phyloP scores from a whole-genome alignment of 2,329 filamentous ascomycete genomes.

The Talaromyces pinophilus region DNA sequence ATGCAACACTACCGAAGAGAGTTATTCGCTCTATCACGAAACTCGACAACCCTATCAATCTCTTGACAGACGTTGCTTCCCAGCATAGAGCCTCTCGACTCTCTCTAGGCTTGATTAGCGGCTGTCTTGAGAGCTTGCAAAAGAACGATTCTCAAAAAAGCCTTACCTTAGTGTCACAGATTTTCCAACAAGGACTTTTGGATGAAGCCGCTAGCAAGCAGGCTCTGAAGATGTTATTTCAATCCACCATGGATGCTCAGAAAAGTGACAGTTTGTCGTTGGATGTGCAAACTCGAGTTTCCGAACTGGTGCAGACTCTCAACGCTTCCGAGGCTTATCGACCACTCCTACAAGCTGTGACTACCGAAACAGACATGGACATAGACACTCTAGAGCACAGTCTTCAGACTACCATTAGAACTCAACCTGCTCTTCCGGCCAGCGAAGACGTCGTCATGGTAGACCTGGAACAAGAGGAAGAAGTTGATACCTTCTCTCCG shows the following conservation, averaged over 20 bases:
- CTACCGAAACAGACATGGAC: slow-evolving; percentile 69
- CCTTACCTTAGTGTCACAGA: slow-evolving; percentile 49
- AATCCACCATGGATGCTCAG: slow-evolving; percentile 50
- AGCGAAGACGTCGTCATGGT: slow-evolving; percentile 56
- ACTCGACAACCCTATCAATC: slow-evolving; percentile 35
- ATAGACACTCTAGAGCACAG: slow-evolving; percentile 74
- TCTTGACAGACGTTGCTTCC: slow-evolving; percentile 37
- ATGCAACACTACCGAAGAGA: slow-evolving; percentile 67
- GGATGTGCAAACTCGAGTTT: slow-evolving; percentile 63
- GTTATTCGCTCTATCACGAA: slow-evolving; percentile 60
- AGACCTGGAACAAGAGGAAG: slow-evolving; percentile 36
- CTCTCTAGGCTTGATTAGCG: slow-evolving; percentile 40
- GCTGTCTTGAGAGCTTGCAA: slow-evolving; percentile 37
- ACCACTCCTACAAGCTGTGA: slow-evolving; percentile 65
- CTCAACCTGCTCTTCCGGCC: slow-evolving; percentile 53
- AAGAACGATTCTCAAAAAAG: slow-evolving; percentile 39
- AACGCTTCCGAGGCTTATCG: slow-evolving; percentile 63
- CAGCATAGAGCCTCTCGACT: slow-evolving; percentile 40
- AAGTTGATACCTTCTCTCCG: slow-evolving; percentile 35
- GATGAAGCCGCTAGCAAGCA: slow-evolving; percentile 33
- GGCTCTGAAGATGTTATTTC: slow-evolving; percentile 39
- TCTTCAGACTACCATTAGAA: slow-evolving; percentile 69
- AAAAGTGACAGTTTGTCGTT: slow-evolving; percentile 38
- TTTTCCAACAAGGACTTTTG: slow-evolving; percentile 39
- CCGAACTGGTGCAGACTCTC: slow-evolving; percentile 66